Evolutionary conservation across 169 alveolate species (phyloP).

Genomic region (Plasmodium sp.): DNA sequence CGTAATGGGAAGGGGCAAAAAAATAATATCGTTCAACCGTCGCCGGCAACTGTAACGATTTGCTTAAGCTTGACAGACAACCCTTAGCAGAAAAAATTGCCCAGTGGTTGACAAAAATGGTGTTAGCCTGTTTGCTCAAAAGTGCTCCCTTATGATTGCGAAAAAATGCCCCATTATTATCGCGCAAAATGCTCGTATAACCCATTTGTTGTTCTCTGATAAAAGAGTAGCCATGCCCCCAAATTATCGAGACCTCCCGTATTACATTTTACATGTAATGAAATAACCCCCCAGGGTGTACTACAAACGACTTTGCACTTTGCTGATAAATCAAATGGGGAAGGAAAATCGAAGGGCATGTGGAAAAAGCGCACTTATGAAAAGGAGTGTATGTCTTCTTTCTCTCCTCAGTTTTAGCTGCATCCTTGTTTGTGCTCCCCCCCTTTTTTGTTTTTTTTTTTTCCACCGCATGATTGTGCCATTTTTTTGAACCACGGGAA

Average conservation of each 20-base stretch:
- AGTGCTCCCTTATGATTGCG: not conserved
- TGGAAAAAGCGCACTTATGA: not conserved
- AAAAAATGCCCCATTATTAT: not conserved
- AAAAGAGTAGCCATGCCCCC: not conserved
- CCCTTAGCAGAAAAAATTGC: not conserved
- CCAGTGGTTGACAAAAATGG: not conserved
- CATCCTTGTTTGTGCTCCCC: not conserved
- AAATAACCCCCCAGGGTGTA: not conserved
- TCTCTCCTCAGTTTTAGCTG: not conserved
- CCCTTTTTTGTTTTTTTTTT: not conserved
- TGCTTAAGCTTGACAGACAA: not conserved
- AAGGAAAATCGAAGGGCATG: not conserved
- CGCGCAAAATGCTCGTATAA: not conserved
- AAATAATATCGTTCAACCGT: not conserved
- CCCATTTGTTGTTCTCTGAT: not conserved
- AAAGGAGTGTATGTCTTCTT: not conserved
- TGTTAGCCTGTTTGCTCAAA: not conserved
- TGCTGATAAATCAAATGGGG: not conserved
- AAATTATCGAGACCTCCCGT: not conserved
- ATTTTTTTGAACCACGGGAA: constrained; percentile 4
- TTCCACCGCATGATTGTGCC: not conserved
- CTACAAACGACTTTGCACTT: not conserved
- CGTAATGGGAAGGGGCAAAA: not conserved
- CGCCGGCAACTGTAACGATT: not conserved
- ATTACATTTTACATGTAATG: not conserved